Base-by-base conservation (phyloP, 2,329 filamentous ascomycete genomes). In the Diaporthe citriasiana region DNA sequence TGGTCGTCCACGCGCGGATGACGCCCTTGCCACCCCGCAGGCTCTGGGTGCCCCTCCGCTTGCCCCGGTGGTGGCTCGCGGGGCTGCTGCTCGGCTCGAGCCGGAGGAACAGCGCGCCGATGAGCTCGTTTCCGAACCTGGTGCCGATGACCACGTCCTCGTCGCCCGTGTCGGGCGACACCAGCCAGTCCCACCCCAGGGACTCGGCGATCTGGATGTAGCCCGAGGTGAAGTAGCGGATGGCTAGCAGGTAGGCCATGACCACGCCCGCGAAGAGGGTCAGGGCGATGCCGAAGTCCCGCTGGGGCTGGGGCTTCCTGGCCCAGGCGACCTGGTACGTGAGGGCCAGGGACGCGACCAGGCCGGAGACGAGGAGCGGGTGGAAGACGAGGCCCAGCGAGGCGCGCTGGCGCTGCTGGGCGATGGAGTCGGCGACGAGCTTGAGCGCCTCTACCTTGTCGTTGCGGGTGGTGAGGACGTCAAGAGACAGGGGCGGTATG, bases 1-100 rank as follows among this genome's bases (percentile, higher is more conserved):
- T 88, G 1, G 95, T 94, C 2, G 94, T 96, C 95, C 95, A 98
- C 1, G 93, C 95, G 38, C 93, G 90, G 73, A 98, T 92, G 63
- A 95, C 85, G 12, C 92, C 93, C 76, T 89, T 89, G 70, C 92
- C 93, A 47, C 91, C 90, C 77, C 85, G 85, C 77, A 86, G 79
- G 79, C 38, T 84, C 65, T 75, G 57, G 57, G 78, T 82, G 77
- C 80, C 84, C 84, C 79, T 80, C 80, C 82, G 79, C 82, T 84
- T 82, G 71, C 82, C 81, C 42, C 27, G 72, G 70, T 4, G 59
- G 74, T 63, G 0, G 74, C 73, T 72, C 74, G 76, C 12, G 72
- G 73, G 50, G 77, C 78, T 86, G 85, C 77, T 92, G 74, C 53
- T 77, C 77, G 86, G 84, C 77, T 93, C 89, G 79, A 94, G 89